Conservation (phyloP, 73 alveolate genomes). For the Blepharisma japonicum region DNA sequence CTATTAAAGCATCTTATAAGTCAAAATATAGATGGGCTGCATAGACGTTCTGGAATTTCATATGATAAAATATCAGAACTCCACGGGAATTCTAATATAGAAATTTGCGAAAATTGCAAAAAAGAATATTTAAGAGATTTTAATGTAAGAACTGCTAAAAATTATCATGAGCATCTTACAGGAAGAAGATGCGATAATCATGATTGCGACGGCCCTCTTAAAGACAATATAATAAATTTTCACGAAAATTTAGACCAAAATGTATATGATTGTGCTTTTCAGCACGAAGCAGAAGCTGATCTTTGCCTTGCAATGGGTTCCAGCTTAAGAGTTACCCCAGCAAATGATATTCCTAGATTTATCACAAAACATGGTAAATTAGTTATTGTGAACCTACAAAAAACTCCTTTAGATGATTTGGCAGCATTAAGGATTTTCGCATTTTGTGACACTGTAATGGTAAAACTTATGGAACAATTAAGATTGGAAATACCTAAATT, state of each 20-base stretch:
- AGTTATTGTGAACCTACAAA: constrained; percentile 61
- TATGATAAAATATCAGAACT: constrained; percentile 69
- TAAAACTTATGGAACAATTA: constrained; percentile 54
- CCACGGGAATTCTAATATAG: constrained; percentile 84
- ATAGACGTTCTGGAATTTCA: constrained; percentile 82
- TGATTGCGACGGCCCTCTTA: constrained; percentile 61
- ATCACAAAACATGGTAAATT: constrained; percentile 47
- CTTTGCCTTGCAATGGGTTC: constrained; percentile 88
- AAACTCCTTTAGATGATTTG: constrained; percentile 64
- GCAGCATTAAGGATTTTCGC: constrained; percentile 62
- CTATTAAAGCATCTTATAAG: constrained; percentile 58
- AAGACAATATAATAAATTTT: constrained; percentile 61
- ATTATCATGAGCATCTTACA: constrained; percentile 68
- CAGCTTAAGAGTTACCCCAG: constrained; percentile 90
- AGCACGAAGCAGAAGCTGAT: constrained; percentile 68
- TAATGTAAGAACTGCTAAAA: constrained; percentile 68
- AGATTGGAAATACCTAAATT: constrained; percentile 57
- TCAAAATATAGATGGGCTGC: constrained; percentile 92
- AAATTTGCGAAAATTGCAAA: constrained; percentile 59
- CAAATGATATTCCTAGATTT: constrained; percentile 84
- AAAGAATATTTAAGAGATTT: constrained; percentile 74
- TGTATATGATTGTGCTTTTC: constrained; percentile 54
- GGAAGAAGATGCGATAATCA: constrained; percentile 75
- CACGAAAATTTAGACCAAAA: constrained; percentile 56
- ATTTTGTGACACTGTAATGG: constrained; percentile 67